Evolutionary conservation across 1,284 basidiomycete genomes (phyloP), one percentile per base, ranked within the genome.

Genomic region (Bondarzewia mesenterica): DNA sequence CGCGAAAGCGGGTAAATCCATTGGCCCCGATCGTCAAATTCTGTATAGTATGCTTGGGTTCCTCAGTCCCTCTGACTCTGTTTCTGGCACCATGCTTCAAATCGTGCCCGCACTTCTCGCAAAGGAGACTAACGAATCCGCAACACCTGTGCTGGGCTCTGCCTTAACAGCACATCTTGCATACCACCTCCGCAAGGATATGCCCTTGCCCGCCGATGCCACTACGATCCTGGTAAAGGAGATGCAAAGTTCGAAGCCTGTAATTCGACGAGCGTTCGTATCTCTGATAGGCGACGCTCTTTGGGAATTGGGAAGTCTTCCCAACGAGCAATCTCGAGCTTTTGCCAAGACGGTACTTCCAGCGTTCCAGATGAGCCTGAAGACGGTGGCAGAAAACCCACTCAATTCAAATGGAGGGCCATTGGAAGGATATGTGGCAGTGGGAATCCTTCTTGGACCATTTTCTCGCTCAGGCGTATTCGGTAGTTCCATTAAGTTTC

Each of bases 1-100:
- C 0, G 86, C 90, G 4, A 85, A 87, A 59, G 66, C 81, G 0
- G 86, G 90, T 26, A 97, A 95, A 70, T 89, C 90, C 0, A 70
- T 83, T 0, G 89, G 89, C 2, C 77, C 88, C 3, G 93, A 94
- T 52, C 91, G 97, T 61, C 83, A 93, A n/a, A 65, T 82, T 5
- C 69, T 97, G 8, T 93, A 89, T 65, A 75, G 77, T 7, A 90
- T 96, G 80, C 72, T 92, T 2, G 65, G 73, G 3, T 65, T 61
- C 29, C 54, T 94, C 4, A 65, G 70, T 1, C 73, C 83, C 1
- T 75, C 78, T 2, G 54, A 67, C 2, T 57, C 60, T 0, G 69
- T 78, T 2, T 90, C 89, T 1, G 48, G 63, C 2, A 59, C 68
- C 0, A 65, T 92, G 14, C 62, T 85, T 0, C 73, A 82, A 46